Conservation (phyloP, 1,139 yeast species). For the Starmera stellimalicola region DNA sequence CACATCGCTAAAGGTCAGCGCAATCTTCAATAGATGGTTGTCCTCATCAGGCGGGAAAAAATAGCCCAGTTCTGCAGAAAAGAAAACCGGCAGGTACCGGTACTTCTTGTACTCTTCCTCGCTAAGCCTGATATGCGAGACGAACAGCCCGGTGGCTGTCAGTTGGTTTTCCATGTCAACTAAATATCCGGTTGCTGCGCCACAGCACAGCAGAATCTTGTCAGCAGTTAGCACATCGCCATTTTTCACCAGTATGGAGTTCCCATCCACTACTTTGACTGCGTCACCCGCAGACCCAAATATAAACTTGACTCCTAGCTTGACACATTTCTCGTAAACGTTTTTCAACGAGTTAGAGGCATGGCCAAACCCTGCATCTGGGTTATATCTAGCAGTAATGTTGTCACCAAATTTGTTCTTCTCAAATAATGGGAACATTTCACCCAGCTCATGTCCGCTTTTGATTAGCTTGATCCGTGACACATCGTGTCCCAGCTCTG, state of each 20-base stretch:
- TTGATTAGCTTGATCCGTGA: slow-evolving; percentile 18
- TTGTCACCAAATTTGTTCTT: slow-evolving; percentile 18
- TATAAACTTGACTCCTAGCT: slow-evolving; percentile 25
- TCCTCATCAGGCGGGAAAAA: slow-evolving; percentile 38
- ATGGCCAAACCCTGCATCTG: slow-evolving; percentile 27
- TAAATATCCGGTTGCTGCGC: slow-evolving; percentile 28
- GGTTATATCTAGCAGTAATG: slow-evolving; percentile 21
- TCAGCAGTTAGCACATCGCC: slow-evolving; percentile 17
- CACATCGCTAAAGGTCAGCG: slow-evolving; percentile 29
- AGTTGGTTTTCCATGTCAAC: slow-evolving; percentile 27
- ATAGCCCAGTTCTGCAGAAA: slow-evolving; percentile 38
- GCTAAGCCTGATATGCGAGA: slow-evolving; percentile 30
- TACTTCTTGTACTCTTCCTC: slow-evolving; percentile 25
- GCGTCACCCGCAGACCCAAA: slow-evolving; percentile 24
- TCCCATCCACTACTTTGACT: slow-evolving; percentile 17
- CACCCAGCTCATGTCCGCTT: slow-evolving; percentile 22
- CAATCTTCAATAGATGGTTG: slow-evolving; percentile 29
- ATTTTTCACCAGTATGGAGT: slow-evolving; percentile 4
- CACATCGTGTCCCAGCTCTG: slow-evolving; percentile 22
- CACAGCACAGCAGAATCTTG: slow-evolving; percentile 26
- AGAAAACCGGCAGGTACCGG: slow-evolving; percentile 31
- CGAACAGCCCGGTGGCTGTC: slow-evolving; percentile 29
- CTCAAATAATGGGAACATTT: slow-evolving; percentile 21
- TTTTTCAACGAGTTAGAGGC: slow-evolving; percentile 23
- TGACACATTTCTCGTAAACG: slow-evolving; percentile 22